These are phyloP conservation scores for Stenocarpella maydis DNA, from an alignment of 2,329 filamentous ascomycete genomes.

Conservation along the genomic window DNA sequence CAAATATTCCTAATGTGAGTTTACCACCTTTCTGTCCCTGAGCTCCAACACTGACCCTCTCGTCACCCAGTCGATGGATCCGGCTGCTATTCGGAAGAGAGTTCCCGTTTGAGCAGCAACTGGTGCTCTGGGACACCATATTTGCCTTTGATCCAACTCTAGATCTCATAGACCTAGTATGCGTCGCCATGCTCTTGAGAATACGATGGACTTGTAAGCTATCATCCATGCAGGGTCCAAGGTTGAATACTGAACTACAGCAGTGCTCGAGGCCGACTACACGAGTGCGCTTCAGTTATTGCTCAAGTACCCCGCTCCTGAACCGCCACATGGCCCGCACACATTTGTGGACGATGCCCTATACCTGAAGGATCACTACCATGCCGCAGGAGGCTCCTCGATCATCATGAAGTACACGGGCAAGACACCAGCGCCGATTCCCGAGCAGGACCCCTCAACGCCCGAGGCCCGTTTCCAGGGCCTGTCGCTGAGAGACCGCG, in stretches of 20 bases:
- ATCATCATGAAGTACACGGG: conserved; percentile 78
- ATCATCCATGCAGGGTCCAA: conserved; percentile 29
- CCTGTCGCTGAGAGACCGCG: conserved; percentile 51
- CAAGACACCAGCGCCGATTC: conserved; percentile 50
- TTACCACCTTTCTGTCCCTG: conserved; percentile 24
- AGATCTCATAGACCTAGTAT: conserved; percentile 87
- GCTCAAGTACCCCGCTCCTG: conserved; percentile 80
- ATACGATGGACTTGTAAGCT: conserved; percentile 90
- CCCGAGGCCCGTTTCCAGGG: conserved; percentile 45
- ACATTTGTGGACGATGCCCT: conserved; percentile 88
- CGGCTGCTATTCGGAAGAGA: conserved; percentile 91
- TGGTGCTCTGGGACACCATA: conserved; percentile 88
- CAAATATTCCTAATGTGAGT: conserved; percentile 93
- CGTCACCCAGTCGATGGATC: conserved; percentile 83
- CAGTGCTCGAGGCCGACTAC: conserved; percentile 87
- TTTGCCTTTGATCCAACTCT: conserved; percentile 86
- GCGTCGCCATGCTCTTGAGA: conserved; percentile 89
- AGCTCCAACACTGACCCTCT: background rate
- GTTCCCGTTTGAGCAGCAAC: conserved; percentile 85
- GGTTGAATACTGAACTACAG: conserved; percentile 32
- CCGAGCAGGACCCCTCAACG: conserved; percentile 44
- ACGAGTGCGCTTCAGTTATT: conserved; percentile 83
- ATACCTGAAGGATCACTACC: conserved; percentile 73
- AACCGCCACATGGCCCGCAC: conserved; percentile 70
- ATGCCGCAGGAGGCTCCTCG: conserved; percentile 66